A percentile compares a stretch with the other conserved stretches of the same genome.
These are phyloP conservation scores for Arthrobotrys megalospora DNA, from an alignment of 2,329 filamentous ascomycete genomes.

Conservation along the genomic window DNA sequence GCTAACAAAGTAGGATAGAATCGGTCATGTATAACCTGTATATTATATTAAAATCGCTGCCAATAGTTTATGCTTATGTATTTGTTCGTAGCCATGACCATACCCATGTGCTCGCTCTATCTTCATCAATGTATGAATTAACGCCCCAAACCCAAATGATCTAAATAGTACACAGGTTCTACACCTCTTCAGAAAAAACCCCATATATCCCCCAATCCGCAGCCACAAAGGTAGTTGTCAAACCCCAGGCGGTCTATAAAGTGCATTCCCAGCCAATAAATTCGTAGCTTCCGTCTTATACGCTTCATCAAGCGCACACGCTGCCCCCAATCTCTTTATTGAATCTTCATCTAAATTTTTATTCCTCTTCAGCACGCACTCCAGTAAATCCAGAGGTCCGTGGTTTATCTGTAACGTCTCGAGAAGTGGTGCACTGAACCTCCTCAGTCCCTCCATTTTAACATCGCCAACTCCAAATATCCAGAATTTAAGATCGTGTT, in stretches of 20 bases:
- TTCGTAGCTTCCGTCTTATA: background rate
- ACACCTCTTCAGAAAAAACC: background rate
- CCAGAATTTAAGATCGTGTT: slow-evolving; percentile 13
- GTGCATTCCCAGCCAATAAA: background rate
- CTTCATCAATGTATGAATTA: too few relatives aligned
- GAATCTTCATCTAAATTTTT: slow-evolving; percentile 9
- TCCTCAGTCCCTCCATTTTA: background rate
- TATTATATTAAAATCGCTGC: too few relatives aligned
- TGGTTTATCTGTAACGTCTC: slow-evolving; percentile 9
- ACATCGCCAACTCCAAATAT: slow-evolving; percentile 19
- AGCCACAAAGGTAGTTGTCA: background rate
- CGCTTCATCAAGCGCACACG: slow-evolving; percentile 10
- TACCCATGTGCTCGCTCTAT: too few relatives aligned
- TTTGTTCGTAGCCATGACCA: too few relatives aligned
- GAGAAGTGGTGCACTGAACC: slow-evolving; percentile 1
- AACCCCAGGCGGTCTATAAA: background rate
- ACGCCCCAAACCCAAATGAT: too few relatives aligned
- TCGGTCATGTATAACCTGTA: too few relatives aligned
- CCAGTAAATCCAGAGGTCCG: slow-evolving; percentile 8
- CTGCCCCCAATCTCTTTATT: background rate
- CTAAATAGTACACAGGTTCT: background rate
- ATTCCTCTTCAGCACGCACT: slow-evolving; percentile 6
- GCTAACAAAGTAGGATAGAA: too few relatives aligned
- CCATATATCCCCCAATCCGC: too few relatives aligned
- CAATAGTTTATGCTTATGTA: too few relatives aligned